Base-by-base conservation (phyloP, 805 yeast genomes). In the Yarrowia sp. region DNA sequence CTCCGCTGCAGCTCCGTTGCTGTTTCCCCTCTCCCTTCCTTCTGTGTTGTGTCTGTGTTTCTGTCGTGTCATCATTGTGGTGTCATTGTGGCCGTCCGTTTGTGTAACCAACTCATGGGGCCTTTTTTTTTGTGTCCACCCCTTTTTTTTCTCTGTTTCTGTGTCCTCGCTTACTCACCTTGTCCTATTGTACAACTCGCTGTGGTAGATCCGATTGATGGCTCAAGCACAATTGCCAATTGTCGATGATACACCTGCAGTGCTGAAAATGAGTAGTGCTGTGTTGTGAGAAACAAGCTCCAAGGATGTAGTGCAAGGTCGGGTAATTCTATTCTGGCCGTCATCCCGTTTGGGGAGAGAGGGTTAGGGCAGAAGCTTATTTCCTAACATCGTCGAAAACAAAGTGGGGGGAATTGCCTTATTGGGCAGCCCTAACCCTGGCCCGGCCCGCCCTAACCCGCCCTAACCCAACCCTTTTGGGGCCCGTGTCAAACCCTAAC, bases 301-400 rank as follows among this genome's bases (percentile, higher is more conserved):
- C 14, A 42, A 33, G 60, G 33, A 45, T 38, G 36, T 38, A 51
- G 60, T 51, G 60, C 61, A 55, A 39, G 61, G 47, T 55, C 61
- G 61, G 61, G 61, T 55, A 55, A 55, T 55, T 55, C 61, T 55
- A 55, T 39, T 39, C 36, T 51, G 58, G 58, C 58, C 22, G 58
- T 51, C 43, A 18, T 22, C 58, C 58, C 33, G 28, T 38, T 55
- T 41, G 42, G 61, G 61, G 8, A 4, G 36, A 4, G 17, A 13
- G 61, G 61, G 61, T 55, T 55, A 55, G 61, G 61, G 61, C 15
- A 6, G 7, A 28, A 55, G 31, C 36, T 31, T 51, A 4, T 53
- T 39, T 1, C 1, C 5, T 2, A 7, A 18, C 47, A 28, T 55
- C 61, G 61, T 39, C 61, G 45, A 41, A 31, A 39, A 14, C 43